A percentile compares a stretch with the other conserved stretches of the same genome.
Evolutionary conservation across 2,329 filamentous ascomycete genomes (phyloP).

Genomic region (Cryphonectria radicalis): DNA sequence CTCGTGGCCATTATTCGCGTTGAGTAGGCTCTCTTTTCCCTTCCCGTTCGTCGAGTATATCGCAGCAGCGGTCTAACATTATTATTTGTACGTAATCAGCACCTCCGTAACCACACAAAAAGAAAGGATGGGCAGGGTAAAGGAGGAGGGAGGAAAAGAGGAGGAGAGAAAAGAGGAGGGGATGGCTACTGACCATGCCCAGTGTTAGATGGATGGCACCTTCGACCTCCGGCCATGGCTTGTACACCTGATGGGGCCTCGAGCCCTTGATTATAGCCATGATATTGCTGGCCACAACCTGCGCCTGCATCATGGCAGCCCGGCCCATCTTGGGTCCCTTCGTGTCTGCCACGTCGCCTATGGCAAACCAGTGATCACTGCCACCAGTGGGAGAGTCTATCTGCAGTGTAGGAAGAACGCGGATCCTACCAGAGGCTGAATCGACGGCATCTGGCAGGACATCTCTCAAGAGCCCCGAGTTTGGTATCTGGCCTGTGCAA

Average conservation of each 20-base stretch:
- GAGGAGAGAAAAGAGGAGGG: neutral
- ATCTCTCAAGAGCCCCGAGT: conserved; percentile 52
- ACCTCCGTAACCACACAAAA: neutral
- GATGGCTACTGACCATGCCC: conserved; percentile 48
- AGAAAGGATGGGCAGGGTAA: no score
- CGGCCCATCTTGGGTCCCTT: conserved; percentile 57
- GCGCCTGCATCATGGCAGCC: conserved; percentile 57
- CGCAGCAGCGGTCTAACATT: neutral
- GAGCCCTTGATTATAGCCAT: conserved; percentile 49
- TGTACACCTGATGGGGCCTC: conserved; percentile 45
- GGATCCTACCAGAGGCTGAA: conserved; percentile 50
- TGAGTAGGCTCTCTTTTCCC: conserved; percentile 11
- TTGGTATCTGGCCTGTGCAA: conserved; percentile 63
- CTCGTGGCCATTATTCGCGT: neutral
- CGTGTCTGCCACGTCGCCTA: conserved; percentile 66
- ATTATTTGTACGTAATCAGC: neutral
- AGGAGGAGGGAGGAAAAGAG: no score
- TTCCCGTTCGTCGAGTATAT: conserved; percentile 4
- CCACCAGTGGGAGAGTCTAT: conserved; percentile 47
- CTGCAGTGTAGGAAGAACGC: conserved; percentile 61
- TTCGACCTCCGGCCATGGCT: conserved; percentile 49
- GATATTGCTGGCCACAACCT: conserved; percentile 59
- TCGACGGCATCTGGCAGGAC: conserved; percentile 51
- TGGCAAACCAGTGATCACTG: conserved; percentile 60
- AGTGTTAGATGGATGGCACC: conserved; percentile 58